Percentiles rank a stretch among this genome's conserved stretches.
Evolutionary conservation across 1,139 yeast genomes (phyloP).

Genomic region (Spathaspora sp.): DNA sequence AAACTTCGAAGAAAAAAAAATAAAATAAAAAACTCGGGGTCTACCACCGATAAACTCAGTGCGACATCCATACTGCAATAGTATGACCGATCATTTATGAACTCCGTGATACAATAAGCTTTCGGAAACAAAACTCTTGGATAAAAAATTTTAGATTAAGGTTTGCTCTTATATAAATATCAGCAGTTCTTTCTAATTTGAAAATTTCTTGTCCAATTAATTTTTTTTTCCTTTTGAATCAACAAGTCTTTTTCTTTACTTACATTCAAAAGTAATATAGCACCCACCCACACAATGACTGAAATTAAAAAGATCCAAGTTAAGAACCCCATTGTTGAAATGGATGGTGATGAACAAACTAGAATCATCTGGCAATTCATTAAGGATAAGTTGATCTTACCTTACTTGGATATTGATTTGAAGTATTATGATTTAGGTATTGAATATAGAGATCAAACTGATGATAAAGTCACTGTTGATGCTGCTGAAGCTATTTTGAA

Average conservation of each 20-base stretch:
- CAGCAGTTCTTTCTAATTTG: background rate
- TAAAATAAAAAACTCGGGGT: background rate
- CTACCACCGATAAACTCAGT: background rate
- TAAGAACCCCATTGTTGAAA: constrained; percentile 85
- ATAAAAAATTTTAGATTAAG: background rate
- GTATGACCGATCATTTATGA: background rate
- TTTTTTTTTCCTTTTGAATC: background rate
- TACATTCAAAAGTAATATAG: background rate
- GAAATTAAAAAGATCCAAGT: constrained; percentile 62
- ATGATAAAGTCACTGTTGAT: constrained; percentile 84
- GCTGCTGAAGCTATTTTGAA: constrained; percentile 88
- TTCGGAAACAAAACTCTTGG: background rate
- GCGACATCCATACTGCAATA: constrained; percentile 5
- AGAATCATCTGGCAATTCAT: constrained; percentile 88
- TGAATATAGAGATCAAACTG: constrained; percentile 79
- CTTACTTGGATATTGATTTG: constrained; percentile 83
- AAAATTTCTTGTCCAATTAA: background rate
- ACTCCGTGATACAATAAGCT: background rate
- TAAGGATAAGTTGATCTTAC: constrained; percentile 76
- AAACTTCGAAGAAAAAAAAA: background rate
- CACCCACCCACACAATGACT: constrained; percentile 10
- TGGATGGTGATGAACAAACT: constrained; percentile 97
- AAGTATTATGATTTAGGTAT: constrained; percentile 91
- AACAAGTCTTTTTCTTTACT: background rate
- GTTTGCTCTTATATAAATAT: background rate